These are phyloP conservation scores for Mucor plumbeus DNA, from an alignment of 371 early-diverging fungal species.

Conservation along the genomic window DNA sequence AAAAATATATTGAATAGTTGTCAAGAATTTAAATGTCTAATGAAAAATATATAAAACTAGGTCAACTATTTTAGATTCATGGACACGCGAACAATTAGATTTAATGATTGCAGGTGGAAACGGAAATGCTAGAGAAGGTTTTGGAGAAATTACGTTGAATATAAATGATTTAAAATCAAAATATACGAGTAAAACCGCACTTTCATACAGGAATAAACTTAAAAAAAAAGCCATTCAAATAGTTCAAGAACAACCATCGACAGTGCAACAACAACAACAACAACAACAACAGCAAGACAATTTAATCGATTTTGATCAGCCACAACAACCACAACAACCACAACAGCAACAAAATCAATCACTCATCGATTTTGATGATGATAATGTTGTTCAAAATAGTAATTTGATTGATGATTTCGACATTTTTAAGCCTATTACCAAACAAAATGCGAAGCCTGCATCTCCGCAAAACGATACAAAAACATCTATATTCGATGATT, in stretches of 20 bases:
- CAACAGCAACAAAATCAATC: not conserved
- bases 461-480: not conserved
- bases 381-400: not conserved
- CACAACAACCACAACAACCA: not conserved
- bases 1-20: not conserved
- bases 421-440: slow-evolving; percentile 18
- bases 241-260: not conserved
- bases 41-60: slow-evolving; percentile 37
- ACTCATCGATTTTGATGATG: slow-evolving; percentile 14
- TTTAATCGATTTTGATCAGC: slow-evolving; percentile 18
- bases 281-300: not conserved
- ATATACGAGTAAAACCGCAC: slow-evolving; percentile 79
- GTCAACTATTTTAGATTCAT: slow-evolving; percentile 85
- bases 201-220: slow-evolving; percentile 81
- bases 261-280: not conserved
- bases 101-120: slow-evolving; percentile 89
- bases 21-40: not conserved
- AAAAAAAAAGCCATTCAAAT: slow-evolving; percentile 58
- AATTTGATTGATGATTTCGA: slow-evolving; percentile 18
- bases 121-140: slow-evolving; percentile 76
- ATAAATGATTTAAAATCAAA: slow-evolving; percentile 78
- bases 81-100: slow-evolving; percentile 91
- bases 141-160: slow-evolving; percentile 61
- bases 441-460: not conserved
- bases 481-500: slow-evolving; percentile 19